phyloP scores from a whole-genome alignment of 2,329 filamentous ascomycete genomes.

The Dissoconium aciculare region DNA sequence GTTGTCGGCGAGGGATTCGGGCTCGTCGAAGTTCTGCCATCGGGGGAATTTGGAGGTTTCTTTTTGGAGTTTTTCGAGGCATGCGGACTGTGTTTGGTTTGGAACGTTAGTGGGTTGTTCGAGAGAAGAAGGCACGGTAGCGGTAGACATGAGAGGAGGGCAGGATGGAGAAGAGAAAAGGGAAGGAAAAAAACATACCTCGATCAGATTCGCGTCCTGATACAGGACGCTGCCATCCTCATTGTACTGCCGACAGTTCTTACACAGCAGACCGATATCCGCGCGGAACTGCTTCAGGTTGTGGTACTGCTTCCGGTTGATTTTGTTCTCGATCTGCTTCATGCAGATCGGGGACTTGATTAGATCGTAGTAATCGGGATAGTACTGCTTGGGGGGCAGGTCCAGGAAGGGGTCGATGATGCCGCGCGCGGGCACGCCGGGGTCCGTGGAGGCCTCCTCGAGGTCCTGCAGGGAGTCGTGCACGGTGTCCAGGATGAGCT shows the following conservation, averaged over 20 bases:
- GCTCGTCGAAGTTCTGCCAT: slow-evolving; percentile 41
- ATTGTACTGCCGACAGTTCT: slow-evolving; percentile 90
- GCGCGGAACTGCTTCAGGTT: slow-evolving; percentile 63
- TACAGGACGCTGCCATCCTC: slow-evolving; percentile 89
- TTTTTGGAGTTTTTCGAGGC: slow-evolving; percentile 38
- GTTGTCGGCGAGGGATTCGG: slow-evolving; percentile 35
- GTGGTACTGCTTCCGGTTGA: slow-evolving; percentile 89
- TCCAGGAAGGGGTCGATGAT: slow-evolving; percentile 93
- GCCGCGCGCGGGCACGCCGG: slow-evolving; percentile 49
- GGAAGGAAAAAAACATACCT: slow-evolving; percentile 39
- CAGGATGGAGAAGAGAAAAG: neutral
- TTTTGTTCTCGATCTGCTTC: slow-evolving; percentile 86
- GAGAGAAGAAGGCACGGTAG: too few species aligned
- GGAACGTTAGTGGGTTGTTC: too few species aligned
- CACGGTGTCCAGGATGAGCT: slow-evolving; percentile 60
- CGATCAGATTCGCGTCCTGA: slow-evolving; percentile 81
- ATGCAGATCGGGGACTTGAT: slow-evolving; percentile 90
- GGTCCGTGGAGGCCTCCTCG: slow-evolving; percentile 56
- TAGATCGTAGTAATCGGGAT: slow-evolving; percentile 88
- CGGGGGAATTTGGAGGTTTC: slow-evolving; percentile 41
- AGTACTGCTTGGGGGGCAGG: slow-evolving; percentile 73
- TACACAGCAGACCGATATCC: slow-evolving; percentile 72
- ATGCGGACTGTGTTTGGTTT: slow-evolving; percentile 25
- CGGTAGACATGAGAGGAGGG: slow-evolving; percentile 5
- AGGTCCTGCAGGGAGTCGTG: slow-evolving; percentile 71